Conservation (phyloP, 164 flowering plant species). For the Brasenia schreberi region DNA sequence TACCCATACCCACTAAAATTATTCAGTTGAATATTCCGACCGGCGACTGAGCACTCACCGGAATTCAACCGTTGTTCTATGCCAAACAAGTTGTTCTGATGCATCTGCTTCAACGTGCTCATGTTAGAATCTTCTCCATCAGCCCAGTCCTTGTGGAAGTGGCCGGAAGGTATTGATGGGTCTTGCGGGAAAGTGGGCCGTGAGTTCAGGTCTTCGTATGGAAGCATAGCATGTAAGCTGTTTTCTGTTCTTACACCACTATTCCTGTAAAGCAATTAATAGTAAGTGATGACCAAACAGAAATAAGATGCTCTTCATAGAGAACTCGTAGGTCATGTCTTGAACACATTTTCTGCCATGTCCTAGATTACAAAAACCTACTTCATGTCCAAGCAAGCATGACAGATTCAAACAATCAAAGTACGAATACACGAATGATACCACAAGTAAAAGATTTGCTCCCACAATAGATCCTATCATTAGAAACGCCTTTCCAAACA, state of each 20-base stretch:
- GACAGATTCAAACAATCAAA: neutral
- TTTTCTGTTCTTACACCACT: neutral
- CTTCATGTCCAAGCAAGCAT: neutral
- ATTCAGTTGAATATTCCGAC: neutral
- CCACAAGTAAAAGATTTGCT: neutral
- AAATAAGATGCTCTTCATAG: neutral
- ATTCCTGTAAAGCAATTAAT: neutral
- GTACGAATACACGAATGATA: neutral
- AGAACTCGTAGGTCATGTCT: neutral
- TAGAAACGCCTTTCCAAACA: neutral
- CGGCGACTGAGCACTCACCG: neutral
- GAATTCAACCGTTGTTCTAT: neutral
- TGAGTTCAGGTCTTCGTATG: neutral
- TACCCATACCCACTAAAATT: neutral
- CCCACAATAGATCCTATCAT: neutral
- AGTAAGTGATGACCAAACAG: neutral
- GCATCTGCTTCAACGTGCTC: neutral
- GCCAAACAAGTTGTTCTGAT: neutral
- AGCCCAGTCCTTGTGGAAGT: neutral
- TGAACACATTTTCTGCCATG: neutral
- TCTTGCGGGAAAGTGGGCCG: neutral
- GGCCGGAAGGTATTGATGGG: neutral
- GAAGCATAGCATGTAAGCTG: neutral
- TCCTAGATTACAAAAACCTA: neutral
- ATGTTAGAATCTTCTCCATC: neutral